Base-by-base conservation (phyloP, 1,139 yeast species). In the Taphrina betulina region DNA sequence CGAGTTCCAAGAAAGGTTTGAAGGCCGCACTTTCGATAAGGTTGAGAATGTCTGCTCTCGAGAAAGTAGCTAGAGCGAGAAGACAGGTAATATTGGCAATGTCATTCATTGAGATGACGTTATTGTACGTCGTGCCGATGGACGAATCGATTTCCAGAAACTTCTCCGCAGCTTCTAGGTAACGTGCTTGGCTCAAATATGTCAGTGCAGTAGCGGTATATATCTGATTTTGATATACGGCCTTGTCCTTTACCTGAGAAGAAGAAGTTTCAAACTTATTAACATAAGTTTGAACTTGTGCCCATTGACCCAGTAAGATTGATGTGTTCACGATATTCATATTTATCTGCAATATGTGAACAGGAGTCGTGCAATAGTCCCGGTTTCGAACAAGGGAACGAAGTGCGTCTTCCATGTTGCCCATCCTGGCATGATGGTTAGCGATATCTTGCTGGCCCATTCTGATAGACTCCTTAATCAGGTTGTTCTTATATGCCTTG, bases 391-490 rank as follows among this genome's bases (percentile, higher is more conserved):
- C 19, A 19, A 54, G 58, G 31, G 41, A 58, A 46, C 58, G 54
- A 23, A 57, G 42, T n/a, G 63, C 62, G 12, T 40, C 37, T 5
- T 54, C 19, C 19, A 62, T 37, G 22, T 62, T 62, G 4, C 63
- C 63, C 22, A 54, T 54, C 3, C 40, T 26, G 20, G 52, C 48
- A 34, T 57, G 54, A 29, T 58, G 60, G 42, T 60, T 58, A 1
- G 62, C 63, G 3, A 62, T 59, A 31, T 61, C 63, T 5, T 58
- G 58, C 22, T 62, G 51, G 7, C 62, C 64, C 58, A 62, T 60
- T n/a, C 64, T 58, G 33, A 62, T 62, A 40, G 62, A 58, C 51
- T 62, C 64, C 51, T 62, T 62, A 38, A 62, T 60, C 53, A 62
- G 35, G 28, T 60, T 62, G 53, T 61, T 62, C 29, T 59, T 60